phyloP scores from a whole-genome alignment of 2,329 filamentous ascomycete genomes.

The Graphium sp. region DNA sequence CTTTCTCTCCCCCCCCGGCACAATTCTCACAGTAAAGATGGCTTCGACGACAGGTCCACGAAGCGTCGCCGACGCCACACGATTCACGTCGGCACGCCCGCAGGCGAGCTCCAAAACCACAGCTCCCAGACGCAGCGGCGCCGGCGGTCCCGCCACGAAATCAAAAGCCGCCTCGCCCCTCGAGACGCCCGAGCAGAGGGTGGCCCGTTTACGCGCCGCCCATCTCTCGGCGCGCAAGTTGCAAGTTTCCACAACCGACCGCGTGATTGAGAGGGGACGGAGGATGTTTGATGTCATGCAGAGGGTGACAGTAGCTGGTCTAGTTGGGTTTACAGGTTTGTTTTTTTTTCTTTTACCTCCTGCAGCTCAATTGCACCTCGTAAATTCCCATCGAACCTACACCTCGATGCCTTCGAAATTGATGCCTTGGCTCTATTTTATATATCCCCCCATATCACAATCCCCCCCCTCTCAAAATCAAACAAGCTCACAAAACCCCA shows the following conservation, averaged over 20 bases:
- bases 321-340: conserved; percentile 41
- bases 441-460: no score
- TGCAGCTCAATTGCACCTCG: no score
- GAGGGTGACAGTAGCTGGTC: conserved; percentile 32
- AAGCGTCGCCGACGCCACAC: conserved; percentile 64
- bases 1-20: background rate
- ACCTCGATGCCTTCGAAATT: no score
- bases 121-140: conserved; percentile 18
- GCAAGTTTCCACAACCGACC: conserved; percentile 33
- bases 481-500: conserved; percentile 10
- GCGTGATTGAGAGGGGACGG: conserved; percentile 27
- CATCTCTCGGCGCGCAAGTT: conserved; percentile 49
- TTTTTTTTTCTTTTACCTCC: conserved; percentile 3
- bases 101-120: conserved; percentile 50
- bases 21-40: conserved; percentile 16
- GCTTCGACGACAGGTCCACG: conserved; percentile 34
- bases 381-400: no score
- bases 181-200: conserved; percentile 55
- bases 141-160: conserved; percentile 10
- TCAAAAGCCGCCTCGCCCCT: conserved; percentile 14
- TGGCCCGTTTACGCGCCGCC: conserved; percentile 49
- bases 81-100: conserved; percentile 36
- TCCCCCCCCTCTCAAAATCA: no score
- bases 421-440: no score
- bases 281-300: conserved; percentile 38